Base-by-base conservation (phyloP, 2,329 filamentous ascomycete species). In the Apiospora marii region DNA sequence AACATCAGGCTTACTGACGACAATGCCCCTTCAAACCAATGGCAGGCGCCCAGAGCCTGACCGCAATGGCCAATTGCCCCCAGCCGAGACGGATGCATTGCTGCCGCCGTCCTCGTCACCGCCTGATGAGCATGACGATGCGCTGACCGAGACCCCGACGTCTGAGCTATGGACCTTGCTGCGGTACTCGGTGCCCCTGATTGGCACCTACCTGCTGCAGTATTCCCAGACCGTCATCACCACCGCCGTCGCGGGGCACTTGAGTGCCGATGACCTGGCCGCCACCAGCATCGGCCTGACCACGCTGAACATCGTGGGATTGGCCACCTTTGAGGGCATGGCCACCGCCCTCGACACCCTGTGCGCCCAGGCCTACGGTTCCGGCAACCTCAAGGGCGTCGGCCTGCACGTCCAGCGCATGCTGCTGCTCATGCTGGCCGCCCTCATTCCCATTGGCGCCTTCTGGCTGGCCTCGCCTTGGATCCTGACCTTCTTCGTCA, bases 331-430 rank as follows among this genome's bases (percentile, higher is more conserved):
- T 72, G 85, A 88, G 75, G 87, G 87, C 30, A 84, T 88, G 77
- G 85, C 86, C 13, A 88, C 86, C 0, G 84, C 84, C 34, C 79
- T 88, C 30, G 86, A 88, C 74, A 88, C 86, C 0, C 78, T 88
- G 4, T 88, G 86, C 74, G 84, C 86, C 37, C 86, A 88, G 75
- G 84, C 86, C 1, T 87, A 87, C 77, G 86, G 86, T 24, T 84
- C 85, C 16, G 86, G 86, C 0, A 84, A 85, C 69, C 82, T 83
- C 53, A 79, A 81, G 13, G 83, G 84, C 22, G 87, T 89, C 22
- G 87, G 87, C 0, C 73, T 89, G 48, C 86, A 89, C 71, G 79
- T 88, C 0, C 87, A 89, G 74, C 83, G 86, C 4, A 89, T 89
- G 85, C 76, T 87, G 8, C 74, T 87, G 19, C 79, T 89, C 41